Evolutionary conservation across 257 asterid genomes (phyloP).

Genomic region (Haberlea rhodopensis): DNA sequence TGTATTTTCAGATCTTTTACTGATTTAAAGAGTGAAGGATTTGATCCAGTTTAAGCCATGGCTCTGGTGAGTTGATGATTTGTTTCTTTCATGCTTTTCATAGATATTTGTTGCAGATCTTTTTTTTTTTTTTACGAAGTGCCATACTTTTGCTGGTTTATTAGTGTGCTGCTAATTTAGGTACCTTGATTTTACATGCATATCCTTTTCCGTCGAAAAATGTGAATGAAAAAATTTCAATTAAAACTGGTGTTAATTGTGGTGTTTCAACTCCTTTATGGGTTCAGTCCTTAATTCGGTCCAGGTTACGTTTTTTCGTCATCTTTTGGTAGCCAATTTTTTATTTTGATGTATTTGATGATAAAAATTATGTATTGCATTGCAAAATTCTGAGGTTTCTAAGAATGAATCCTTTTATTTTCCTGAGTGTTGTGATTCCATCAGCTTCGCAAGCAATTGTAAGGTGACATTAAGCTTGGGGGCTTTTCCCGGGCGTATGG

Average conservation of each 20-base stretch:
- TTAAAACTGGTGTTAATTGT: background rate
- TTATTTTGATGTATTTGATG: too few species aligned
- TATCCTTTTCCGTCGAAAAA: too few species aligned
- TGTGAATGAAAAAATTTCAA: too few species aligned
- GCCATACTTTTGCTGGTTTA: background rate
- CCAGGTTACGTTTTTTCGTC: too few species aligned
- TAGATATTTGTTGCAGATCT: slow-evolving; percentile 32
- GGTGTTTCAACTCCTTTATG: background rate
- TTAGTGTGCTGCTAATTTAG: background rate
- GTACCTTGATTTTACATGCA: background rate
- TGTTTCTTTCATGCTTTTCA: background rate
- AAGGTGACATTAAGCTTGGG: background rate
- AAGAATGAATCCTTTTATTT: background rate
- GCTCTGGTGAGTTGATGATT: slow-evolving; percentile 56
- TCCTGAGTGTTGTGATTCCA: background rate
- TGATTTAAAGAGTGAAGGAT: slow-evolving; percentile 23
- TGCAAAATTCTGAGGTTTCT: too few species aligned
- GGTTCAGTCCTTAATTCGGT: background rate
- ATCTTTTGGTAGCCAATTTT: too few species aligned
- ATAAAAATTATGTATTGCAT: too few species aligned
- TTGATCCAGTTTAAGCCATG: slow-evolving; percentile 50
- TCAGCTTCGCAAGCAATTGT: background rate
- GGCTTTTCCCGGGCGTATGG: background rate
- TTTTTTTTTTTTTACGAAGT: background rate
- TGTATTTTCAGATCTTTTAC: slow-evolving; percentile 28